Evolutionary conservation across 768 basidiomycete species (phyloP), one percentile per base, ranked within the genome.

Genomic region (Chalciporus sphaerocephalus): DNA sequence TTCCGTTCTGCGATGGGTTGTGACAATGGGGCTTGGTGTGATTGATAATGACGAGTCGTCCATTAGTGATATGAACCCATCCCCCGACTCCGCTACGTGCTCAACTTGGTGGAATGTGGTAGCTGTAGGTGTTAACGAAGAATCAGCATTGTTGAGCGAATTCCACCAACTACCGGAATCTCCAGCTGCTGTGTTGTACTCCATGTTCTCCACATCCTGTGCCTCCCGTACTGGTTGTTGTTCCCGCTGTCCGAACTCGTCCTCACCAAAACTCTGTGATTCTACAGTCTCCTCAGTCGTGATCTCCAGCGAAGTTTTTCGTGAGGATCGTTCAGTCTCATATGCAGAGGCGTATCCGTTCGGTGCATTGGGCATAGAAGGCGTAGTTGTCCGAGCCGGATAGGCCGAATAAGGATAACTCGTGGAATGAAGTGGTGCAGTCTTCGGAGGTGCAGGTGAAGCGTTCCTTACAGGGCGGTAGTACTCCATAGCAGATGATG

Each of bases 11-110:
- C 44, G 56, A 30, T 4, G 43, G 16, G 55, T 32, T 27, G 55
- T 30, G 21, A 52, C 20, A 8, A 46, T 47, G 17, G 36, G 27
- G 18, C 38, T 63, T 13, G 56, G 66, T 15, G 67, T 61, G 33
- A 74, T 62, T 4, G 75, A 66, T 25, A 77, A 73, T 9, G 74
- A 61, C 27, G 74, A 64, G 21, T 68, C 71, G 54, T 88, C 87
- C 90, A 93, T 92, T 18, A 89, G 70, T 6, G 90, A 92, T 34
- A 93, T 78, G 55, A 94, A 91, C 6, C 83, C 84, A 16, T 80
- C 78, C 8, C 74, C 65, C 1, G 70, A 54, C 33, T 70, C 59
- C 9, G 64, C 61, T 22, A 68, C 59, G 27, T 74, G 70, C 21
- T 80, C 75, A 4, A 80, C 72, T 27, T 68, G 72, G 55, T 78